Percentiles rank a stretch among this genome's conserved stretches.
Evolutionary conservation across 371 early-diverging fungal genomes (phyloP).

Genomic region (Mortierella sp.): DNA sequence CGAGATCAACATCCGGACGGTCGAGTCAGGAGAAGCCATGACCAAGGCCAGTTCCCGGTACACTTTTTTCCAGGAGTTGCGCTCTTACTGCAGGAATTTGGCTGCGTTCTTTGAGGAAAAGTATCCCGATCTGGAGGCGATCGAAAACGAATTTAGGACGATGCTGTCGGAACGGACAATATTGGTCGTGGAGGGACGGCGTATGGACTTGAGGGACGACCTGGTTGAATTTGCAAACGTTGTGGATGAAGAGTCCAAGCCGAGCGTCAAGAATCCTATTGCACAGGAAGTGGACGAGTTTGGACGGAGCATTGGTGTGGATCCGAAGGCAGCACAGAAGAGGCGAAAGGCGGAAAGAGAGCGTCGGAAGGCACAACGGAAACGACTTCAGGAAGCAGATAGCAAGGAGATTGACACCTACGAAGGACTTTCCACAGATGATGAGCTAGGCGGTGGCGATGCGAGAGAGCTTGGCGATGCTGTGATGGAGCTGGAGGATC

Average conservation of each 20-base stretch:
- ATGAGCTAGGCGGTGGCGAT: constrained; percentile 63
- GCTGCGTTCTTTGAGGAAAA: constrained; percentile 79
- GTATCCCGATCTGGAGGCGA: constrained; percentile 72
- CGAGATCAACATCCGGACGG: constrained; percentile 47
- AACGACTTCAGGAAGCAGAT: neutral
- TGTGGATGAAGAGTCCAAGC: constrained; percentile 36
- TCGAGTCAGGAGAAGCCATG: constrained; percentile 63
- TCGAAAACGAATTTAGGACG: constrained; percentile 69
- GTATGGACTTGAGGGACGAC: constrained; percentile 64
- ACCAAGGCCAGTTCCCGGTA: constrained; percentile 66
- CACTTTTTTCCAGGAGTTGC: constrained; percentile 77
- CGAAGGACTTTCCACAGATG: constrained; percentile 69
- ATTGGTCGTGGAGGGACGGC: constrained; percentile 58
- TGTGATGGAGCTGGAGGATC: constrained; percentile 44
- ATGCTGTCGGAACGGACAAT: constrained; percentile 61
- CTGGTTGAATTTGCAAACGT: constrained; percentile 63
- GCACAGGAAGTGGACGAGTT: constrained; percentile 63
- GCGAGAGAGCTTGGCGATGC: constrained; percentile 56
- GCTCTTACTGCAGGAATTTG: constrained; percentile 70
- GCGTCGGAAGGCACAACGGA: constrained; percentile 29
- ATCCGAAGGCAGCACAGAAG: constrained; percentile 56
- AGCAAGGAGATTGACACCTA: constrained; percentile 13
- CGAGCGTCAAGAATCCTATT: constrained; percentile 24
- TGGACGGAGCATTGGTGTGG: constrained; percentile 57
- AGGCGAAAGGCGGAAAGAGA: constrained; percentile 53